Base-by-base conservation (phyloP, 75 land plant species). In the Cryptomeria japonica region DNA sequence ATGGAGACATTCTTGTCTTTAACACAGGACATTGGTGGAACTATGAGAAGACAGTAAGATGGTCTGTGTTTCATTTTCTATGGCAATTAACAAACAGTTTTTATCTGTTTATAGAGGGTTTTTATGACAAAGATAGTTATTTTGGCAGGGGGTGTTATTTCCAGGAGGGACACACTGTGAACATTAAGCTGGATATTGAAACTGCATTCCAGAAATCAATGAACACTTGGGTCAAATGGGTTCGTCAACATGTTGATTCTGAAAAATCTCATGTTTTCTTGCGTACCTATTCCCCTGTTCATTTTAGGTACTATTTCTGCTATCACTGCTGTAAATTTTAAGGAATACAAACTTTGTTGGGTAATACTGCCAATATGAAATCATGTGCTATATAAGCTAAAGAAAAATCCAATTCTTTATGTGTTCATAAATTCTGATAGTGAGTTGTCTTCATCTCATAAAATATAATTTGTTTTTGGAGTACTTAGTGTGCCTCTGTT, bases 11-110 rank as follows among this genome's bases (percentile, higher is more conserved):
- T 12, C 58, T 96, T 18, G 88, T 96, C 36, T 92, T 96, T 88
- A 97, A 95, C 86, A 90, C 91, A 39, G 98, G 97, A 1, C 99
- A 97, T 83, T 97, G 98, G 98, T 97, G 98, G 98, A 95, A 90
- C 79, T 32, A 92, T 19, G 92, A 92, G 25, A 96, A 97, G 88
- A 97, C 95, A n/a, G 10, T 76, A 9, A 89, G 88, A 32, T 61
- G 83, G 93, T 86, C 83, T 84, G 96, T 93, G 89, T 15, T 22
- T 56, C 51, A 87, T 19, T 77, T 88, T 22, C 47, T 87, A 53
- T 36, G 31, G 12, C 31, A 7, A 10, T 42, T 3, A 13, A 82
- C 13, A 44, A 11, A 44, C 32, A 46, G 47, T 44, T 22, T 80
- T 8, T 80, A 42, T 80, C n/a, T 22, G 83, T 82, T n/a, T 82